phyloP scores from a whole-genome alignment of 371 early-diverging fungal genomes.

The Zancudomyces culisetae region DNA sequence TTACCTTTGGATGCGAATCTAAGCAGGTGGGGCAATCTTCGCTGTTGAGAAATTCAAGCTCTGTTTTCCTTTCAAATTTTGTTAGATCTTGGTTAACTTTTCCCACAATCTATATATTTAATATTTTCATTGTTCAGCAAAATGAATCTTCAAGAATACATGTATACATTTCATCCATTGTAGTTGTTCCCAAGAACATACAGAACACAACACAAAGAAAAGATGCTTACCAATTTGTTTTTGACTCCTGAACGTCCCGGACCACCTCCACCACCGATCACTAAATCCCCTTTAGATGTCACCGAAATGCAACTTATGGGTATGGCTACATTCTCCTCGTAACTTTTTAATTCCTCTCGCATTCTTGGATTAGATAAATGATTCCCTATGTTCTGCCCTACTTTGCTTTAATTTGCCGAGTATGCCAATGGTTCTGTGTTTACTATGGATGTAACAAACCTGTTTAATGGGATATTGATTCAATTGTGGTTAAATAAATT shows the following conservation, averaged over 20 bases:
- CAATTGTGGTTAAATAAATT: too few relatives aligned
- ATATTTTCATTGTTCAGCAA: not conserved
- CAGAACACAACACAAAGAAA: too few relatives aligned
- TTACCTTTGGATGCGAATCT: constrained; percentile 35
- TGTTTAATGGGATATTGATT: too few relatives aligned
- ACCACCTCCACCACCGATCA: constrained; percentile 54
- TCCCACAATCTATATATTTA: constrained; percentile 26
- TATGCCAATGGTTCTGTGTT: too few relatives aligned
- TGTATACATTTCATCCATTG: too few relatives aligned
- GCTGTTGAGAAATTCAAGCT: constrained; percentile 28
- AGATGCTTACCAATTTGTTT: constrained; percentile 42
- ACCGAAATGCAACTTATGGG: constrained; percentile 45
- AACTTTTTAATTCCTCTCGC: constrained; percentile 7
- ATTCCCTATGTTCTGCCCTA: too few relatives aligned
- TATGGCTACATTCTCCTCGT: constrained; percentile 27
- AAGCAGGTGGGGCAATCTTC: constrained; percentile 60
- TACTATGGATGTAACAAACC: too few relatives aligned
- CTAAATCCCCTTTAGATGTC: constrained; percentile 30
- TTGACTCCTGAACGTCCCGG: constrained; percentile 42
- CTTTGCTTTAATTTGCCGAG: too few relatives aligned
- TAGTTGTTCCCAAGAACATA: too few relatives aligned
- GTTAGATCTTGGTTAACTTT: constrained; percentile 29
- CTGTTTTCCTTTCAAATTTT: constrained; percentile 27
- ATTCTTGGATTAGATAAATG: too few relatives aligned
- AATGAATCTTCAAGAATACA: not conserved